Evolutionary conservation across 768 basidiomycete genomes (phyloP), one percentile per base, ranked within the genome.

Genomic region (Xerocomellus chrysenteron): DNA sequence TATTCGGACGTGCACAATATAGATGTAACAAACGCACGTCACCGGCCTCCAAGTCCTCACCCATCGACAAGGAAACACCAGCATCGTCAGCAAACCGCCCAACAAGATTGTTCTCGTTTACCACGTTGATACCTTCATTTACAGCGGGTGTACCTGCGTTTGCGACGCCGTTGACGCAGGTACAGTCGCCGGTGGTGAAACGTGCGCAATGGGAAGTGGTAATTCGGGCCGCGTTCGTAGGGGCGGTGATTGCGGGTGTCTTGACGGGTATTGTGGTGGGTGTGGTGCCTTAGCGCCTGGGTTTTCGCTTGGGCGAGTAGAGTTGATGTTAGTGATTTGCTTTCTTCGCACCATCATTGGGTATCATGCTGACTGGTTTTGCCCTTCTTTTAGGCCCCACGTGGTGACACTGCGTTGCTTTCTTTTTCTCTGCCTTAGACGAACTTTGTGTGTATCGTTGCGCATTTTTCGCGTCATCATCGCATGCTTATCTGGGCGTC

Each of bases 171-270:
- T 73, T 92, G 54, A 90, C 90, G 42, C 79, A 77, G 40, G 76
- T 92, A 21, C 76, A 88, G 48, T 88, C 81, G 56, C 85, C 88
- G 16, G 77, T 86, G 54, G 82, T 92, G 49, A 79, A 82, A 50
- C 79, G 91, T n/a, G 88, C 83, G 3, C 91, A 93, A 63, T 92
- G 90, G 91, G 89, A 92, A 71, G 86, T 92, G 30, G 87, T 92
- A 32, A 74, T 88, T 28, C 76, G 87, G 37, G 86, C 85, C 3
- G 77, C 75, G 43, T 30, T 74, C 0, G 61, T 84, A 11, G 82
- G 82, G 0, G 71, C 82, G 24, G 28, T 86, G 14, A 52, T 75
- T 1, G 67, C 73, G 17, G 57, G 67, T 3, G 61, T 52, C 13
- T 36, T 81, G 53, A 53, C 71, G 2, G 78, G 74, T 0, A 58